Evolutionary conservation across 306 rosid species (phyloP).

Genomic region (Cucurbita moschata): DNA sequence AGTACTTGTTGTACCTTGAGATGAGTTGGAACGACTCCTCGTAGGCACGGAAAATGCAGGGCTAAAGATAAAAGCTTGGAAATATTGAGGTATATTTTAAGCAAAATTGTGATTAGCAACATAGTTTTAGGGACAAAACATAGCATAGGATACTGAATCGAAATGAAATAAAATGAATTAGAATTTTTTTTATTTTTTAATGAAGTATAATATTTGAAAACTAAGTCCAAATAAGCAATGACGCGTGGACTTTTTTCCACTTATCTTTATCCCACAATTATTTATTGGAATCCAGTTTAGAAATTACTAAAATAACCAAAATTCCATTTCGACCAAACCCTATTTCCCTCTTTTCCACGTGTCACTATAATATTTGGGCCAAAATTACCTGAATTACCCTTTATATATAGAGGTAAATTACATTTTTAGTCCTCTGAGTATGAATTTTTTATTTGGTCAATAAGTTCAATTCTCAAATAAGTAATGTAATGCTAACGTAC

Average conservation of each 20-base stretch:
- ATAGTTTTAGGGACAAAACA: not conserved
- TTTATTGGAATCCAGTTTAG: constrained; percentile 46
- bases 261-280: not conserved
- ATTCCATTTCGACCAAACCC: not conserved
- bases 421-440: no score
- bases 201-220: constrained; percentile 9
- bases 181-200: not conserved
- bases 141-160: not conserved
- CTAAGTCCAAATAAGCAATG: constrained; percentile 42
- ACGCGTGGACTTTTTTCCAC: constrained; percentile 51
- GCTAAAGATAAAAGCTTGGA: not conserved
- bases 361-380: not conserved
- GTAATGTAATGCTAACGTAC: no score
- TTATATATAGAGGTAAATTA: not conserved
- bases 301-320: not conserved
- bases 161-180: not conserved
- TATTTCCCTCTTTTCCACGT: not conserved
- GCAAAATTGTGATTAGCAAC: not conserved
- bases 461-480: no score
- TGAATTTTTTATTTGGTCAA: no score
- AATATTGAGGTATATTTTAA: not conserved
- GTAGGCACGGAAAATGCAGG: not conserved
- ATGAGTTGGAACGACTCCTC: not conserved
- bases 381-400: not conserved
- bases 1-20: not conserved